These are phyloP conservation scores for Starmera amethionina DNA, from an alignment of 805 yeast genomes.

Conservation along the genomic window DNA sequence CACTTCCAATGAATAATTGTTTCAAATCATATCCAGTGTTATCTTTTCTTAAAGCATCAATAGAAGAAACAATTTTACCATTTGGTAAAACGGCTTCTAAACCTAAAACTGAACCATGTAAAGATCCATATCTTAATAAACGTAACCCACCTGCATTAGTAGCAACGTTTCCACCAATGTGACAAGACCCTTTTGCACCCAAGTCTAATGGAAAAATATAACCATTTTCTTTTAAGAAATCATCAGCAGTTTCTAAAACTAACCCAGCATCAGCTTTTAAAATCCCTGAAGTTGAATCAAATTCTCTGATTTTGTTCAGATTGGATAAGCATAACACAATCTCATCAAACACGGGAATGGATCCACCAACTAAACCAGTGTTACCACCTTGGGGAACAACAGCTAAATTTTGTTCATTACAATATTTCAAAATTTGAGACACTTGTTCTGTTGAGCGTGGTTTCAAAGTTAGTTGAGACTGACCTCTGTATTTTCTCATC, in stretches of 20 bases:
- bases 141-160: constrained; percentile 96
- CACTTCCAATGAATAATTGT: constrained; percentile 88
- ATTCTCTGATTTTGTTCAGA: constrained; percentile 71
- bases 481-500: constrained; percentile 92
- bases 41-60: constrained; percentile 84
- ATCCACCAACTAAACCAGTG: constrained; percentile 93
- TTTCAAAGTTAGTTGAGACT: constrained; percentile 66
- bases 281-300: constrained; percentile 77
- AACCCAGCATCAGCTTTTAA: constrained; percentile 87
- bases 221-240: constrained; percentile 66
- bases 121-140: constrained; percentile 77
- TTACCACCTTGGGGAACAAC: constrained; percentile 97
- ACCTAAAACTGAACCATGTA: constrained; percentile 88
- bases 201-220: constrained; percentile 88
- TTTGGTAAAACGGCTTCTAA: constrained; percentile 88
- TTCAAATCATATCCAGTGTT: constrained; percentile 92
- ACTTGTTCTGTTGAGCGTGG: constrained; percentile 79
- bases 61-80: constrained; percentile 71
- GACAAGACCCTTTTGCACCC: constrained; percentile 97
- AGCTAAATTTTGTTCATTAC: constrained; percentile 69
- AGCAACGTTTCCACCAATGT: constrained; percentile 90
- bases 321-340: constrained; percentile 60
- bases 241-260: constrained; percentile 78
- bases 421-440: constrained; percentile 64
- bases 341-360: constrained; percentile 88